Evolutionary conservation across 2,329 filamentous ascomycete genomes (phyloP), one percentile per base, ranked within the genome.

Genomic region (Ceratocystiopsis minuta): DNA sequence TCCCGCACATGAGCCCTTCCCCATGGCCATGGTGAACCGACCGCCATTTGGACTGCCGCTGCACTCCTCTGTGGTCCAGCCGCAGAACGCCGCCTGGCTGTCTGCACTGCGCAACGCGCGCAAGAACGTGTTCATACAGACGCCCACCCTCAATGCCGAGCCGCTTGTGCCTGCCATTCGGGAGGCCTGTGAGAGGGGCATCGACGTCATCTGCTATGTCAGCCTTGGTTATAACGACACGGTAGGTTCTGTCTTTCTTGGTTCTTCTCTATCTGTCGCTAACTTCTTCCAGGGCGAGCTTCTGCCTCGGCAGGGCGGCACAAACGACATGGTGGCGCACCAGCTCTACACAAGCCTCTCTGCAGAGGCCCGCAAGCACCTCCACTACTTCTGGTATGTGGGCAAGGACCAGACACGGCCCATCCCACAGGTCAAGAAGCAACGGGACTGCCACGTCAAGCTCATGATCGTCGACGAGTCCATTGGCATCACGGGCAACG

Each of bases 161-260:
- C 76, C 74, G 0, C 60, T 86, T 0, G 52, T 85, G 0, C 68
- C 74, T 0, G 76, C 75, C 1, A 67, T 87, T 4, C 53, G 70
- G 0, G 67, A 66, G 3, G 80, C 82, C 0, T 68, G 77, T n/a
- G 66, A 74, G 45, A 64, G 80, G 1, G 80, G 80, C 0, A 58
- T 86, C 0, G 62, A 75, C 40, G 73, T 86, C 0, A 75, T 70
- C 1, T 78, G 75, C 54, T 86, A 82, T 48, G 65, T 85, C 2
- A 84, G 79, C 48, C 67, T 87, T 0, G 80, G 82, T 1, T 88
- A 88, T 59, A 87, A 87, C 47, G 82, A 87, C 49, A 63, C 72
- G 0, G 65, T 67, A 53, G 50, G 63, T 56, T 3, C 0, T 14
- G 6, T 34, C 24, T 28, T 28, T 28, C 11, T 6, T 28, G n/a